phyloP scores from a whole-genome alignment of 2,329 filamentous ascomycete genomes.

The Tolypocladium ophioglossoides region DNA sequence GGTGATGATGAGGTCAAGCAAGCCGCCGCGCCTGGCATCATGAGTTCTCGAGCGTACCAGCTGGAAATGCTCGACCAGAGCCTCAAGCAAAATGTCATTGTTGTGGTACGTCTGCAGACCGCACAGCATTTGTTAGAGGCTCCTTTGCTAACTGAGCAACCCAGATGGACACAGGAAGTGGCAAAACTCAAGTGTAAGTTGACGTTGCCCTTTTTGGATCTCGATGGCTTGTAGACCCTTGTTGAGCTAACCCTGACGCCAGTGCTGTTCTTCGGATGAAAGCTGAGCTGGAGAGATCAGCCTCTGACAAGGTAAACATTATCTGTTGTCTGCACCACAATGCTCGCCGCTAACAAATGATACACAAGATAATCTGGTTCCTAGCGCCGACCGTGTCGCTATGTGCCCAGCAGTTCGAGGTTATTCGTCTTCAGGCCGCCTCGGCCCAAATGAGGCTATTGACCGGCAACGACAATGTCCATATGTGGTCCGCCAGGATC shows the following conservation, averaged over 20 bases:
- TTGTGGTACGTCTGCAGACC: slow-evolving; percentile 41
- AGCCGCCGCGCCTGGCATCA: slow-evolving; percentile 11
- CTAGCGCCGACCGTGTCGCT: slow-evolving; percentile 59
- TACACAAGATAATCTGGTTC: slow-evolving; percentile 56
- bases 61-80: slow-evolving; percentile 66
- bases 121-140: not conserved
- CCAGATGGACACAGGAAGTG: slow-evolving; percentile 72
- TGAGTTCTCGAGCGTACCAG: slow-evolving; percentile 54
- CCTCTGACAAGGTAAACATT: slow-evolving; percentile 38
- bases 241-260: slow-evolving; percentile 5
- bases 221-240: not conserved
- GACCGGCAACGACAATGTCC: slow-evolving; percentile 56
- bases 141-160: not conserved
- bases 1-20: slow-evolving; percentile 2
- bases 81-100: slow-evolving; percentile 58
- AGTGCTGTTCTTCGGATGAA: slow-evolving; percentile 60
- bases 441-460: slow-evolving; percentile 50
- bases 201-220: not conserved
- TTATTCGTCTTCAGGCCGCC: slow-evolving; percentile 50
- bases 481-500: slow-evolving; percentile 58
- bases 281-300: slow-evolving; percentile 47
- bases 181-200: slow-evolving; percentile 66
- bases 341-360: not conserved
- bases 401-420: slow-evolving; percentile 53
- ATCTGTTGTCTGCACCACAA: not conserved